phyloP scores from a whole-genome alignment of 2,329 filamentous ascomycete species.

The Macroventuria anomochaeta region DNA sequence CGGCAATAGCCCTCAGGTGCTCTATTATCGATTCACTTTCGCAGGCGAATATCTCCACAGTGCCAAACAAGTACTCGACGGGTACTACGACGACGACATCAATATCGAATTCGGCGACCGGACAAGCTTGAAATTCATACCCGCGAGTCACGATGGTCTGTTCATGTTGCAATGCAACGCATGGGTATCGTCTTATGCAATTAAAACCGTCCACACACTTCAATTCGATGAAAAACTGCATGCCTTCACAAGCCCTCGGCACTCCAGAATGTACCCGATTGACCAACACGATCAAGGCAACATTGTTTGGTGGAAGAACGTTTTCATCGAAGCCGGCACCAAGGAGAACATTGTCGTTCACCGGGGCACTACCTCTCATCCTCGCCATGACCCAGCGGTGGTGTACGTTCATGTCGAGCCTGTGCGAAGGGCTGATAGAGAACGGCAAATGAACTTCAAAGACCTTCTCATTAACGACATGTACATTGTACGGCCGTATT shows the following conservation, averaged over 20 bases:
- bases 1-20: no score
- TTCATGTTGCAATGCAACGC: conserved; percentile 1
- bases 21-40: conserved; percentile 20
- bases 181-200: neutral
- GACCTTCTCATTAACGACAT: conserved; percentile 8
- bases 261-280: neutral
- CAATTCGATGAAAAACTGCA: conserved; percentile 23
- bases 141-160: conserved; percentile 8
- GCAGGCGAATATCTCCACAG: conserved; percentile 10
- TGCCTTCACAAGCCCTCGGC: conserved; percentile 7
- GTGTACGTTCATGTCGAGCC: neutral
- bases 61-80: neutral
- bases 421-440: neutral
- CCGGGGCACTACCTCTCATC: neutral
- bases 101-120: neutral
- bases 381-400: neutral
- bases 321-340: conserved; percentile 6
- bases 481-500: conserved; percentile 2
- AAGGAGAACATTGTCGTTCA: neutral
- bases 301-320: conserved; percentile 28
- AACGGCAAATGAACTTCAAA: neutral
- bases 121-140: neutral
- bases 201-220: neutral
- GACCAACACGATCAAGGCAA: neutral
- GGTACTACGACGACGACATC: neutral